phyloP scores from a whole-genome alignment of 495 filamentous ascomycete species.

The Cenococcum geophilum region DNA sequence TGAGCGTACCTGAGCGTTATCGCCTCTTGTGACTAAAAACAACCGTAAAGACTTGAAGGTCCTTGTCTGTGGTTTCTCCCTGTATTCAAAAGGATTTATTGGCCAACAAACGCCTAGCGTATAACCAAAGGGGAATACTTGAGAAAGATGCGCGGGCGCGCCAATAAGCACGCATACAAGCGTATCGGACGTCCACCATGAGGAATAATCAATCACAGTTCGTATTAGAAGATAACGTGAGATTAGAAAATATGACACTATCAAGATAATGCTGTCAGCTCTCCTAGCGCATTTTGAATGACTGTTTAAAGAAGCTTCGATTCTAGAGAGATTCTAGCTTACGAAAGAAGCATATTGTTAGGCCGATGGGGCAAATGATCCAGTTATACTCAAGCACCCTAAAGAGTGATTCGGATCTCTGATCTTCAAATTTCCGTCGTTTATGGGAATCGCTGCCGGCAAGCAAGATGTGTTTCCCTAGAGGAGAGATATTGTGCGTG shows the following conservation, averaged over 20 bases:
- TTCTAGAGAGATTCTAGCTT: not conserved
- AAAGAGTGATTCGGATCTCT: not conserved
- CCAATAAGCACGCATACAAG: not conserved
- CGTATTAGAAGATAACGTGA: not conserved
- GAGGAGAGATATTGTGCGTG: no score
- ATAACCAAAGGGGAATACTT: constrained; percentile 4
- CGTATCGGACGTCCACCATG: constrained; percentile 3
- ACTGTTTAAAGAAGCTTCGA: no score
- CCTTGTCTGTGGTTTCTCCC: constrained; percentile 1
- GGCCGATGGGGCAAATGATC: not conserved
- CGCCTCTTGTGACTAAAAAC: not conserved
- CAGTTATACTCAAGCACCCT: constrained; percentile 3
- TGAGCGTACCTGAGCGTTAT: not conserved
- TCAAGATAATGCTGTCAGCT: not conserved
- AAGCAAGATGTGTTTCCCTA: no score
- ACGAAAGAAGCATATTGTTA: not conserved
- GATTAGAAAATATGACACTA: not conserved
- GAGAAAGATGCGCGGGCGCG: not conserved
- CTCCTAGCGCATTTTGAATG: not conserved
- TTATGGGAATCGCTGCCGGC: not conserved
- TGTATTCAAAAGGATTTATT: not conserved
- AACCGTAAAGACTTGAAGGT: not conserved
- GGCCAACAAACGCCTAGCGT: not conserved
- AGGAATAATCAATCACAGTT: constrained; percentile 2
- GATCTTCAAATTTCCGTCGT: not conserved